Evolutionary conservation across 2,329 filamentous ascomycete species (phyloP).

Genomic region (Pseudogymnoascus sp.): DNA sequence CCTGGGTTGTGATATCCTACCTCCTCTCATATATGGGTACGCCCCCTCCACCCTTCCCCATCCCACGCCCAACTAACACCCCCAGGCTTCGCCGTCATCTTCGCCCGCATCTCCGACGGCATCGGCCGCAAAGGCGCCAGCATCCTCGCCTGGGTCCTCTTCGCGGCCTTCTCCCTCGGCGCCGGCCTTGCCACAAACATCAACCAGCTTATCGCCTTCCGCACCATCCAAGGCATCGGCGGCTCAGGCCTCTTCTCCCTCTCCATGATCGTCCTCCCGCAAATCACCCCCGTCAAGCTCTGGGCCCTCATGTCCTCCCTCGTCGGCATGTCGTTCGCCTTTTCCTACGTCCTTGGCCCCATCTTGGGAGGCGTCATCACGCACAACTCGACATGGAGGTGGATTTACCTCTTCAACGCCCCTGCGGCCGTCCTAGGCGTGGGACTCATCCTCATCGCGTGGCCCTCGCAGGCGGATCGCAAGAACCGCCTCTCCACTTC

Average conservation of each 20-base stretch:
- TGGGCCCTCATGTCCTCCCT: slow-evolving; percentile 38
- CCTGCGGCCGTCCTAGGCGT: slow-evolving; percentile 42
- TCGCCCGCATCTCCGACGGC: slow-evolving; percentile 47
- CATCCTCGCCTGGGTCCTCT: slow-evolving; percentile 41
- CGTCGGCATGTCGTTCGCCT: slow-evolving; percentile 34
- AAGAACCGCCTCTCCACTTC: slow-evolving; percentile 35
- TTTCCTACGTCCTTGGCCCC: slow-evolving; percentile 20
- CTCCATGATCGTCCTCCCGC: slow-evolving; percentile 32
- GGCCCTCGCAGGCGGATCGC: slow-evolving; percentile 37
- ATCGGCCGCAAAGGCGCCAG: slow-evolving; percentile 46
- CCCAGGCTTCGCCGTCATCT: slow-evolving; percentile 43
- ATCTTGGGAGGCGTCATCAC: slow-evolving; percentile 22
- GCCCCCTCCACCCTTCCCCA: background rate
- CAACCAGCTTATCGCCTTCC: slow-evolving; percentile 30
- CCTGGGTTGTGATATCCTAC: background rate
- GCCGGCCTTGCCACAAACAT: slow-evolving; percentile 41
- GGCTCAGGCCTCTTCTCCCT: slow-evolving; percentile 29
- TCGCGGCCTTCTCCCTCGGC: slow-evolving; percentile 47
- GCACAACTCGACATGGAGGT: slow-evolving; percentile 16
- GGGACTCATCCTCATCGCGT: slow-evolving; percentile 39
- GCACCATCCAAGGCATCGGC: slow-evolving; percentile 21
- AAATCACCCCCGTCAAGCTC: slow-evolving; percentile 37
- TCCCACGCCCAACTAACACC: background rate
- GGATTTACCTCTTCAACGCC: slow-evolving; percentile 51
- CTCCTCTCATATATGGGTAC: background rate